Evolutionary conservation across 139 green algal species (phyloP).

Genomic region (Picochlorum sp.): DNA sequence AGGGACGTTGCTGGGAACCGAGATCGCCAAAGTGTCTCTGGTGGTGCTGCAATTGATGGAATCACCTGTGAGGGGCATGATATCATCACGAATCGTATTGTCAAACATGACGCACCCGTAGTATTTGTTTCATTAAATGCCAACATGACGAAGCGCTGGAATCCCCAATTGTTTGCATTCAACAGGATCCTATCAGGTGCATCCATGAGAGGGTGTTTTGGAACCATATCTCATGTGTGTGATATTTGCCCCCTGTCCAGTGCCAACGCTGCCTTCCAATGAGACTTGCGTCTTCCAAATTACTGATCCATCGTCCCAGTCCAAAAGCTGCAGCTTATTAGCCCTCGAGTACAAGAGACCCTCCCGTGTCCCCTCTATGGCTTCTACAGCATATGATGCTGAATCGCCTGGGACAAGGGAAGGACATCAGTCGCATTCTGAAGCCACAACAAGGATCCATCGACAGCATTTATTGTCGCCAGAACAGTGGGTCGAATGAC

Average conservation of each 20-base stretch:
- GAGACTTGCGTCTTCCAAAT: conserved; percentile 2
- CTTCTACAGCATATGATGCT: conserved; percentile 6
- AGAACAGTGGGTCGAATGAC: neutral
- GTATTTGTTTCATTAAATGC: neutral
- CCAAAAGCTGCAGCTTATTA: conserved; percentile 1
- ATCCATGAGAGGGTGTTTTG: neutral
- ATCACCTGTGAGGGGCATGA: neutral
- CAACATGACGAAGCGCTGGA: conserved; percentile 2
- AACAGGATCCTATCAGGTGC: neutral
- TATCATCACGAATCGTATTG: neutral
- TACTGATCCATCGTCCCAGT: neutral
- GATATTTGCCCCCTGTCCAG: conserved; percentile 8
- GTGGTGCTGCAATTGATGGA: neutral
- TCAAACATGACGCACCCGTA: neutral
- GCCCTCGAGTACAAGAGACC: conserved; percentile 6
- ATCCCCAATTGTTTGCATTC: conserved; percentile 14
- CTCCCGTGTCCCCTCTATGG: neutral
- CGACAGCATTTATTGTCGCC: neutral
- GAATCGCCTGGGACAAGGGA: neutral
- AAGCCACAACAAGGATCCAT: neutral
- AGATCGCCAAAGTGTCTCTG: conserved; percentile 2
- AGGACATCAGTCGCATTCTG: conserved; percentile 5
- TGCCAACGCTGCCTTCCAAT: conserved; percentile 9
- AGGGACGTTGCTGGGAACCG: conserved; percentile 3
- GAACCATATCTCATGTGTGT: conserved; percentile 5